phyloP scores from a whole-genome alignment of 192 early-diverging fungal species.

The Geosiphon pyriformis region DNA sequence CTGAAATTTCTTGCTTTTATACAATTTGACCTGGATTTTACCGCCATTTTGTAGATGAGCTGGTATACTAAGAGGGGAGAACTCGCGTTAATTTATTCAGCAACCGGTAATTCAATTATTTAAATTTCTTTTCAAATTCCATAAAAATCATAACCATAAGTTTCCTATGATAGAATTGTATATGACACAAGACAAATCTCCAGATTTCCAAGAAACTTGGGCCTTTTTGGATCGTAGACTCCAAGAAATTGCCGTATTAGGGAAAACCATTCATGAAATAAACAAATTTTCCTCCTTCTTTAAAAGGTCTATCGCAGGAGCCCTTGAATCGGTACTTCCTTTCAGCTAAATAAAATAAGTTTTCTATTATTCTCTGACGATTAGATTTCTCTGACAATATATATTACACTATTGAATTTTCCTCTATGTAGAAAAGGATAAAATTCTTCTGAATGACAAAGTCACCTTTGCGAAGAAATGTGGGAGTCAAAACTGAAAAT shows the following conservation, averaged over 20 bases:
- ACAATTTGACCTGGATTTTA: not conserved
- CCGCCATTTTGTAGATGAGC: constrained; percentile 54
- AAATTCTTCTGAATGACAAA: no score
- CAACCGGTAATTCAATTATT: constrained; percentile 43
- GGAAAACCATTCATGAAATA: constrained; percentile 41
- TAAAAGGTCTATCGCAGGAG: constrained; percentile 37
- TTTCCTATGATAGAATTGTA: constrained; percentile 61
- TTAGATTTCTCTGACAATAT: no score
- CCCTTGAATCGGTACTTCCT: constrained; percentile 42
- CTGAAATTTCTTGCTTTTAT: not conserved
- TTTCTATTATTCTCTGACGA: no score
- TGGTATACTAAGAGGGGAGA: constrained; percentile 84
- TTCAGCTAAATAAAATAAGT: no score
- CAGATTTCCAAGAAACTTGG: constrained; percentile 64
- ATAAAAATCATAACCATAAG: not conserved
- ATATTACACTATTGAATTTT: no score
- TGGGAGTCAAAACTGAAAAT: no score
- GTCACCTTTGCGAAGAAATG: no score
- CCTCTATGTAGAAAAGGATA: no score
- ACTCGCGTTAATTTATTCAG: constrained; percentile 78
- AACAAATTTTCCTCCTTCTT: constrained; percentile 37
- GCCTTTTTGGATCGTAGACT: constrained; percentile 77
- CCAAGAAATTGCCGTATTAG: constrained; percentile 60
- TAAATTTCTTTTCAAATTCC: not conserved
- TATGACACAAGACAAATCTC: constrained; percentile 86